Conservation (phyloP, 768 basidiomycete species). For the Mycena belliarum region DNA sequence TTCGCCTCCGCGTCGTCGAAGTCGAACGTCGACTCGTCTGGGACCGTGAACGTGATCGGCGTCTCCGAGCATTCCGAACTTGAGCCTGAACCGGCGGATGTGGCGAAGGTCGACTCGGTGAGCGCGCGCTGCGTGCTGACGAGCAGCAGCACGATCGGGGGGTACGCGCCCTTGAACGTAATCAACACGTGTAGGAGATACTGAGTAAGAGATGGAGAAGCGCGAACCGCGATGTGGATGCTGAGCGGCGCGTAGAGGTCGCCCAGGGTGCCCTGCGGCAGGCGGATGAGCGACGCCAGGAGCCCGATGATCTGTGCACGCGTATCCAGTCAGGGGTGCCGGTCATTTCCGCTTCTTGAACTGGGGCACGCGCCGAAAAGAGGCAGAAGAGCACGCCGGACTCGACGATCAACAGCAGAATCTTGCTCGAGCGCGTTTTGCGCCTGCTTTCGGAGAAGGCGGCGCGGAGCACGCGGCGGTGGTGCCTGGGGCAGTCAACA, state of each 20-base stretch:
- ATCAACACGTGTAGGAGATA: neutral
- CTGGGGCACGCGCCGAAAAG: neutral
- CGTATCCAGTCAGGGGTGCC: too few relatives aligned
- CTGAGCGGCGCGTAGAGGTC: neutral
- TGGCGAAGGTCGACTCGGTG: neutral
- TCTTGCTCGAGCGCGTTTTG: neutral
- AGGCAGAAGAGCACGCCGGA: neutral
- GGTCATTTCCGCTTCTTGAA: too few relatives aligned
- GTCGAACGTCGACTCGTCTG: too few relatives aligned
- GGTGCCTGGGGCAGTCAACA: neutral
- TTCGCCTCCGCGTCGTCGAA: too few relatives aligned
- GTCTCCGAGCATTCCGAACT: too few relatives aligned
- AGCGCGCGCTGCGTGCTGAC: neutral
- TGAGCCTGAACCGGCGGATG: too few relatives aligned
- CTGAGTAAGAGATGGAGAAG: neutral
- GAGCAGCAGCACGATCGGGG: conserved; percentile 7
- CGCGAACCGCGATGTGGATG: too few relatives aligned
- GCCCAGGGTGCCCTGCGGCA: neutral
- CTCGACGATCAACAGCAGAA: neutral
- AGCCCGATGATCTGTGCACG: neutral
- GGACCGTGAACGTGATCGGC: too few relatives aligned
- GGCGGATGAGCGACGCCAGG: neutral
- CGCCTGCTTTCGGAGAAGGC: neutral
- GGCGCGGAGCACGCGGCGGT: neutral
- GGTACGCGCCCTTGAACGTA: conserved; percentile 6